phyloP scores from a whole-genome alignment of 2,329 filamentous ascomycete genomes.

The Dactylellina drechsleri region DNA sequence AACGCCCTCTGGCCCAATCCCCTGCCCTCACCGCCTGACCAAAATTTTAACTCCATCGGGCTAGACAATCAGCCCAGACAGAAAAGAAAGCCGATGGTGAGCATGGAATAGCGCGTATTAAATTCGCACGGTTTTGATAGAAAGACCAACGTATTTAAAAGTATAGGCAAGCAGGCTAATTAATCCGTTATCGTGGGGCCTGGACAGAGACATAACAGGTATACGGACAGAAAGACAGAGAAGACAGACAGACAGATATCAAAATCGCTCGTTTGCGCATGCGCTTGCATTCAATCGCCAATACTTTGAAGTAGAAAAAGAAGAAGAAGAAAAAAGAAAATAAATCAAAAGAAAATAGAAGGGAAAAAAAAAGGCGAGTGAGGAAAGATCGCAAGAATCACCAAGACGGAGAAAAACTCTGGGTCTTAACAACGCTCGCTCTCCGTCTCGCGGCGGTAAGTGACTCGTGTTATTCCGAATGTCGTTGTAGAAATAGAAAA shows the following conservation, averaged over 20 bases:
- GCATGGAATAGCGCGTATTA: neutral
- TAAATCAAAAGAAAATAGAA: constrained; percentile 14
- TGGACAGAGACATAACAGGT: no score
- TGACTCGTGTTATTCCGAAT: no score
- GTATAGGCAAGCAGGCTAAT: no score
- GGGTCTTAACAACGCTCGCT: no score
- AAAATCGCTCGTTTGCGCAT: constrained; percentile 11
- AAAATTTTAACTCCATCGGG: constrained; percentile 23
- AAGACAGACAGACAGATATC: constrained; percentile 3
- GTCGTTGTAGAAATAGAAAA: neutral
- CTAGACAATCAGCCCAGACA: constrained; percentile 9
- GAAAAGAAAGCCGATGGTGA: constrained; percentile 2
- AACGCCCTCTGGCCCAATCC: constrained; percentile 21
- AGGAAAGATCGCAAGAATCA: neutral
- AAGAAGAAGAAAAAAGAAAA: constrained; percentile 15
- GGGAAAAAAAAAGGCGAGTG: neutral
- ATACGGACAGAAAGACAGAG: neutral
- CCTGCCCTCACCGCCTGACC: no score
- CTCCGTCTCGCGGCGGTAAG: no score
- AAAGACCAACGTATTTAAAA: no score
- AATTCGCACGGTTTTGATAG: no score
- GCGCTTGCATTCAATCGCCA: no score
- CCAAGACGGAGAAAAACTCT: no score
- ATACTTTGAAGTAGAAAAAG: neutral
- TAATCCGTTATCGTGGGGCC: no score